Evolutionary conservation across 768 basidiomycete species (phyloP).

Genomic region (Trametes coccinea): DNA sequence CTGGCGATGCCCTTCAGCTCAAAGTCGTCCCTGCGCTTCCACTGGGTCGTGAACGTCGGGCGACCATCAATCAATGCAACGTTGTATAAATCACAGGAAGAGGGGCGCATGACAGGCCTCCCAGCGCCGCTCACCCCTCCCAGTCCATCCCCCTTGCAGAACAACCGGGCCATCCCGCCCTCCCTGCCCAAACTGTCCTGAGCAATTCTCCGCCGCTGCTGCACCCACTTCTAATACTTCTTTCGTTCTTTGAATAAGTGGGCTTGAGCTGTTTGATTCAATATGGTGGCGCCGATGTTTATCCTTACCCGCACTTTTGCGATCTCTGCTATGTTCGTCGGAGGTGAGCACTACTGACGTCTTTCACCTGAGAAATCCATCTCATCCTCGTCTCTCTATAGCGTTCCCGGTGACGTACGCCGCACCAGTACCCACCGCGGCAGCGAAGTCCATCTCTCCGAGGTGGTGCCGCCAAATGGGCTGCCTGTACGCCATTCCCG

Average conservation of each 20-base stretch:
- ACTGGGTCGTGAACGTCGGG: background rate
- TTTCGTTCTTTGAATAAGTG: slow-evolving; percentile 12
- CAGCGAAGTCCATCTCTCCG: background rate
- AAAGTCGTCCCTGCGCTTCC: background rate
- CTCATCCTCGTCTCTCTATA: background rate
- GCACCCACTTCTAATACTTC: background rate
- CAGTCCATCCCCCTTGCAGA: background rate
- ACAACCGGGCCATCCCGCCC: background rate
- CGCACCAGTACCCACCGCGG: background rate
- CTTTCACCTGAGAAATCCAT: too few species aligned
- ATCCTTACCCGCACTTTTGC: slow-evolving; percentile 19
- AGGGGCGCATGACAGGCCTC: background rate
- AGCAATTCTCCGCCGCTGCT: background rate
- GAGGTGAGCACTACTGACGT: background rate
- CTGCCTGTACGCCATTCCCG: slow-evolving; percentile 3
- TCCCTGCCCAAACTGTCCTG: background rate
- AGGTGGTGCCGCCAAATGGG: slow-evolving; percentile 3
- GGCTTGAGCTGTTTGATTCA: background rate
- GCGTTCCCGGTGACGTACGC: slow-evolving; percentile 3
- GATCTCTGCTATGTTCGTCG: slow-evolving; percentile 18
- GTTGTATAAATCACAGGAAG: slow-evolving; percentile 7
- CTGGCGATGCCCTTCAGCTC: slow-evolving; percentile 1
- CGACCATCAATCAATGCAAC: background rate
- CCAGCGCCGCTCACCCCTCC: background rate
- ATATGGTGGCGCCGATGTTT: slow-evolving; percentile 13